Evolutionary conservation across 2,329 filamentous ascomycete genomes (phyloP).

Genomic region (Colletotrichum liaoningense): DNA sequence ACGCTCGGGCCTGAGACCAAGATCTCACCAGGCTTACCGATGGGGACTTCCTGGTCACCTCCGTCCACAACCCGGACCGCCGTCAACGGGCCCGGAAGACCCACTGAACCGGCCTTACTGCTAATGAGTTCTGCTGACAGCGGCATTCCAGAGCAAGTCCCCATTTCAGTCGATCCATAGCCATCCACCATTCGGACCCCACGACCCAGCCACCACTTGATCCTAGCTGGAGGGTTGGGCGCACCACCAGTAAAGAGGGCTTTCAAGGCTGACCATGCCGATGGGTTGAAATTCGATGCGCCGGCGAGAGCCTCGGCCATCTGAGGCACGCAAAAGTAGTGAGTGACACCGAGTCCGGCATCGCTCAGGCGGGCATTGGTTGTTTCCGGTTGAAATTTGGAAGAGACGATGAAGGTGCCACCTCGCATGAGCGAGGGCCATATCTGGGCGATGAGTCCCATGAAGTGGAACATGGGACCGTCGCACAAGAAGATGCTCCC

Average conservation of each 20-base stretch:
- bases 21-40: slow-evolving; percentile 22
- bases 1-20: slow-evolving; percentile 21
- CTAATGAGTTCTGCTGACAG: slow-evolving; percentile 9
- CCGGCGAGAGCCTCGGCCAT: slow-evolving; percentile 29
- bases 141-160: slow-evolving; percentile 26
- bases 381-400: slow-evolving; percentile 16
- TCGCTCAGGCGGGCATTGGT: slow-evolving; percentile 23
- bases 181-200: slow-evolving; percentile 27
- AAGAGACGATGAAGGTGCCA: slow-evolving; percentile 18
- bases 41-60: slow-evolving; percentile 1
- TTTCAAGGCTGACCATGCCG: slow-evolving; percentile 19
- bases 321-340: slow-evolving; percentile 34
- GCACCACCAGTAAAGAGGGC: slow-evolving; percentile 28
- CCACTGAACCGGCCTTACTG: slow-evolving; percentile 28
- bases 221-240: slow-evolving; percentile 23
- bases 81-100: slow-evolving; percentile 24
- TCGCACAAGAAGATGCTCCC: slow-evolving; percentile 31
- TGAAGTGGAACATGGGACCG: slow-evolving; percentile 33
- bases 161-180: slow-evolving; percentile 29
- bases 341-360: not conserved
- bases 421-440: slow-evolving; percentile 22
- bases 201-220: slow-evolving; percentile 27
- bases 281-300: slow-evolving; percentile 14
- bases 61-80: slow-evolving; percentile 26
- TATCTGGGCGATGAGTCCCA: slow-evolving; percentile 29